Evolutionary conservation across 192 early-diverging fungal genomes (phyloP), one percentile per base, ranked within the genome.

Genomic region (Gryganskiella cystojenkinii): DNA sequence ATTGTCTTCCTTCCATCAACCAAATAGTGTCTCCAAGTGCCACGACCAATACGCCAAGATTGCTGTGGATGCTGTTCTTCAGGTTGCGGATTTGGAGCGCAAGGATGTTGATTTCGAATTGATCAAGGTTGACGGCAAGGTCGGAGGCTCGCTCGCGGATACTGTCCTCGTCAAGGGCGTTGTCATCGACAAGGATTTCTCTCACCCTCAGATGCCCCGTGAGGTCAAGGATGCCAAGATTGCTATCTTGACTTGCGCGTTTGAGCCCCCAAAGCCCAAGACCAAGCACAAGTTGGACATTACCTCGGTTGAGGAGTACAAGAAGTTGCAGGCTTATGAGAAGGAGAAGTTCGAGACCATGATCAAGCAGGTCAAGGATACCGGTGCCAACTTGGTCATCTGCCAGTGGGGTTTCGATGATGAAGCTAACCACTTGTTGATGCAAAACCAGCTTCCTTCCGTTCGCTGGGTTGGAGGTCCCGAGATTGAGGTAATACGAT

Each of bases 331-430:
- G 82, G 83, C 82, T 56, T 99, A 98, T 80, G 98, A 99, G 84
- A 91, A 88, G 64, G 92, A 96, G 62, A 98, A 97, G 83, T 99
- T 99, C 78, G 91, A 95, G 78, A 89, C 89, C 43, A 99, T 99
- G 98, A 95, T 99, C 57, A 88, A 91, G 63, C 92, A 93, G 75
- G 96, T 99, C 71, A 99, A 99, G 90, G 94, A 98, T 57, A 91
- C 93, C 67, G 98, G 98, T 27, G 97, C 98, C 55, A 99, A 98
- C 84, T 75, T 99, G 50, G 98, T 98, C 46, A 95, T 97, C 51
- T 99, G 98, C 87, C 98, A 99, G 82, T 99, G 98, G 98, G 98
- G 98, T 57, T 99, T 99, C 71, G 98, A 99, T 84, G 98, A 99
- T 74, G 98, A 99, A 82, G 98, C 98, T 47, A 99, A 99, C 87